Evolutionary conservation across 2,329 filamentous ascomycete genomes (phyloP).

Genomic region (Magnaporthales sp.): DNA sequence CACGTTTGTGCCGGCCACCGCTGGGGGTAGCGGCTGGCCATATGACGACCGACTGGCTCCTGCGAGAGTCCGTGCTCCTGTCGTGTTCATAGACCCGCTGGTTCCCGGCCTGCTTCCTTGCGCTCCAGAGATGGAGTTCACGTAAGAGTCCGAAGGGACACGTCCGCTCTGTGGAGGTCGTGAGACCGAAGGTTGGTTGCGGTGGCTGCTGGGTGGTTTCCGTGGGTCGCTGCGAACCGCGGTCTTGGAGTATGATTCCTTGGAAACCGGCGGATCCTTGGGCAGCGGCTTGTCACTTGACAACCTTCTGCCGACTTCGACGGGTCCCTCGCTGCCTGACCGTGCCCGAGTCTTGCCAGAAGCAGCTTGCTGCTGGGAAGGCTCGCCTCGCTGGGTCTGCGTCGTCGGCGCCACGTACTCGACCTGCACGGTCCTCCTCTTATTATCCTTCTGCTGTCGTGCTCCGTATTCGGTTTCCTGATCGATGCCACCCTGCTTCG

Average conservation of each 20-base stretch:
- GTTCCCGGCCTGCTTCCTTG: conserved; percentile 61
- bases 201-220: conserved; percentile 40
- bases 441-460: conserved; percentile 73
- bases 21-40: conserved; percentile 78
- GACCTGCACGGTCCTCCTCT: conserved; percentile 90
- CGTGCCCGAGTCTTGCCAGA: conserved; percentile 41
- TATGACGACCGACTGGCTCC: conserved; percentile 59
- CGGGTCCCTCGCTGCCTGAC: conserved; percentile 44
- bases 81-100: conserved; percentile 68
- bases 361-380: conserved; percentile 18
- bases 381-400: conserved; percentile 65
- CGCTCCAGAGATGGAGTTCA: conserved; percentile 41
- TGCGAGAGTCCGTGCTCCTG: conserved; percentile 52
- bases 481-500: conserved; percentile 69
- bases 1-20: conserved; percentile 79
- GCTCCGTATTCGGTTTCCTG: conserved; percentile 44
- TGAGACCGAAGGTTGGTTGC: conserved; percentile 35
- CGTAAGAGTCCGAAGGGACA: conserved; percentile 46
- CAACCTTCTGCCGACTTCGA: conserved; percentile 26
- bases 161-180: conserved; percentile 43
- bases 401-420: conserved; percentile 93
- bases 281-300: conserved; percentile 51
- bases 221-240: conserved; percentile 20
- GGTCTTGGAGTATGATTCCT: conserved; percentile 31
- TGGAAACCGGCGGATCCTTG: conserved; percentile 42